A percentile compares a stretch with the other conserved stretches of the same genome.
These are phyloP conservation scores for Xylariaceae sp. DNA, from an alignment of 2,329 filamentous ascomycete species.

Conservation along the genomic window DNA sequence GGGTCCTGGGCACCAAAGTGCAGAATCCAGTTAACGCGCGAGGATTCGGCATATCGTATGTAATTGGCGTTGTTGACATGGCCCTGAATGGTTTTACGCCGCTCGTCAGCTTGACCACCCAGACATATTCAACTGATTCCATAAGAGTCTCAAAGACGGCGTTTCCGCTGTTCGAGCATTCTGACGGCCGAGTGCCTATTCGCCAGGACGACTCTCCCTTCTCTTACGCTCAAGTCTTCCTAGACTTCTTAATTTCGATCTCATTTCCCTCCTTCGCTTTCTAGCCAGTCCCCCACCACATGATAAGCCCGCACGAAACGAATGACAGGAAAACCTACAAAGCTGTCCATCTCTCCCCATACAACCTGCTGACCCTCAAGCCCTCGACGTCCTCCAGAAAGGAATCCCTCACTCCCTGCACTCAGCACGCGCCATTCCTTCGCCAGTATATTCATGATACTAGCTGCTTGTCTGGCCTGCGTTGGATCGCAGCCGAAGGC, in stretches of 20 bases:
- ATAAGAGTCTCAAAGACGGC: slow-evolving; percentile 39
- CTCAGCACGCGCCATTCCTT: slow-evolving; percentile 65
- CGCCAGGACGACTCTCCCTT: too few species aligned
- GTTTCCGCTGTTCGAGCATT: too few species aligned
- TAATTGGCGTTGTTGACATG: slow-evolving; percentile 91
- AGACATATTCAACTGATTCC: not conserved
- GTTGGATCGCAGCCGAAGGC: slow-evolving; percentile 69
- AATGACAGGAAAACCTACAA: slow-evolving; percentile 39
- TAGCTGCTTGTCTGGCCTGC: slow-evolving; percentile 64
- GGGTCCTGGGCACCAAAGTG: slow-evolving; percentile 72
- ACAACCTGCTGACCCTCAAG: slow-evolving; percentile 35
- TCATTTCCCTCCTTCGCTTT: too few species aligned
- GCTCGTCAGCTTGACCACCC: slow-evolving; percentile 8
- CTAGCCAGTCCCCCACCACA: too few species aligned
- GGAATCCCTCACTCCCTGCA: slow-evolving; percentile 38
- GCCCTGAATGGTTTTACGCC: slow-evolving; percentile 40
- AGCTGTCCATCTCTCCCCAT: slow-evolving; percentile 75
- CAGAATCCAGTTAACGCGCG: slow-evolving; percentile 77
- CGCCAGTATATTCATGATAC: slow-evolving; percentile 64
- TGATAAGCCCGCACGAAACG: not conserved
- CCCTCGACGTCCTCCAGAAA: slow-evolving; percentile 31
- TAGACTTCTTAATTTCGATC: too few species aligned
- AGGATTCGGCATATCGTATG: slow-evolving; percentile 81
- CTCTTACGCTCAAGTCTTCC: too few species aligned
- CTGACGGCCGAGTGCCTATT: too few species aligned